Percentiles rank a stretch among this genome's conserved stretches.
Evolutionary conservation across 192 early-diverging fungal species (phyloP).

Genomic region (Entophlyctis helioformis): DNA sequence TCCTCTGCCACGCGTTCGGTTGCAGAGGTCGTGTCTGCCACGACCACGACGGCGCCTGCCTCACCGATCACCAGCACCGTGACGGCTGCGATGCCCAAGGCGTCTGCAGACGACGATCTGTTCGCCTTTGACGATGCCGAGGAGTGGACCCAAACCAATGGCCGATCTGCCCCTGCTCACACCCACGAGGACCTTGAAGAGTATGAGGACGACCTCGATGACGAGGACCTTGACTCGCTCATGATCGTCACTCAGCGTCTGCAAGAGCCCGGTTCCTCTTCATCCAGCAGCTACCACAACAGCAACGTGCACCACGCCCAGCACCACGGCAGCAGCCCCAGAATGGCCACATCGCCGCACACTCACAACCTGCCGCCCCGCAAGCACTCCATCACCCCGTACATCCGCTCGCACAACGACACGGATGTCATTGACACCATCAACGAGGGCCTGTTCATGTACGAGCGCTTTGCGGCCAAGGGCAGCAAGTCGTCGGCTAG

Average conservation of each 20-base stretch:
- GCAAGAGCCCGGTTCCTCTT: no score
- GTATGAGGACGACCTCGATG: slow-evolving; percentile 70
- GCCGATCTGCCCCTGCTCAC: slow-evolving; percentile 12
- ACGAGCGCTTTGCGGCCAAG: slow-evolving; percentile 38
- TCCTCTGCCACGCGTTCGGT: no score
- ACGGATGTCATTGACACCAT: slow-evolving; percentile 85
- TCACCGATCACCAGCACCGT: no score
- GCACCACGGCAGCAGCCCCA: no score
- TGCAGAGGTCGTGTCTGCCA: no score
- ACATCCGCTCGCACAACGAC: slow-evolving; percentile 64
- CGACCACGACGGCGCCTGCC: no score
- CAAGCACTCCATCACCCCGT: slow-evolving; percentile 48
- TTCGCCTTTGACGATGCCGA: slow-evolving; percentile 76
- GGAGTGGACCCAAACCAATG: slow-evolving; percentile 32
- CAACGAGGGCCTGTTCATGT: slow-evolving; percentile 89
- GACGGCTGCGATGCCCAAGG: no score
- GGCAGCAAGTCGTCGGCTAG: neutral
- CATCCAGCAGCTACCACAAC: neutral
- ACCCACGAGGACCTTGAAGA: slow-evolving; percentile 5
- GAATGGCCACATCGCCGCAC: slow-evolving; percentile 3
- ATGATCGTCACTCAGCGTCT: slow-evolving; percentile 84
- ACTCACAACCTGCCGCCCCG: slow-evolving; percentile 31
- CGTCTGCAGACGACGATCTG: slow-evolving; percentile 65
- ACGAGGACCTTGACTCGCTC: slow-evolving; percentile 75
- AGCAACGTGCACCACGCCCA: no score